phyloP scores from a whole-genome alignment of 345 rosid genomes.

The Acer saccharum region DNA sequence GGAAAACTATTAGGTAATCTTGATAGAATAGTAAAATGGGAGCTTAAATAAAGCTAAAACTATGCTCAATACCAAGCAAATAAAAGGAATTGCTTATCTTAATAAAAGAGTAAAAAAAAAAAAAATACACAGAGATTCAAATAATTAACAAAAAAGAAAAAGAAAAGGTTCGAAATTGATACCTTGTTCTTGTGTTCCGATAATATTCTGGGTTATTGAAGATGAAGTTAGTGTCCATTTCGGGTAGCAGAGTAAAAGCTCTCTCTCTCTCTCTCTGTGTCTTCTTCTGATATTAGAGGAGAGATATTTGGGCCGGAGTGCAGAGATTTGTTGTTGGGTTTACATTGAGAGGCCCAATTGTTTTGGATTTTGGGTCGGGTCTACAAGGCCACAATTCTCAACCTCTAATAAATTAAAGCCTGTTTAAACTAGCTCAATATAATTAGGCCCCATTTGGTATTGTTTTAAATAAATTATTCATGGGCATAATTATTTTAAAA shows the following conservation, averaged over 20 bases:
- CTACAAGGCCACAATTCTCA: neutral
- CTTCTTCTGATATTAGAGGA: neutral
- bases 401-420: no score
- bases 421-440: no score
- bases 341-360: neutral
- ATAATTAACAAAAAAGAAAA: no score
- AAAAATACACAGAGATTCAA: neutral
- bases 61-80: neutral
- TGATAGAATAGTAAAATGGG: neutral
- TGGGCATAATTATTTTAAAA: no score
- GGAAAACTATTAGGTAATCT: slow-evolving; percentile 1
- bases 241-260: neutral
- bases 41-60: neutral
- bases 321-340: neutral
- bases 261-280: neutral
- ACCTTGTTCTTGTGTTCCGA: neutral
- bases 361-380: neutral
- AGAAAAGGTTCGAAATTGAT: neutral
- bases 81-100: neutral
- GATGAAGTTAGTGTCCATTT: neutral
- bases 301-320: neutral
- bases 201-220: neutral
- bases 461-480: no score
- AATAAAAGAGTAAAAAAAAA: neutral
- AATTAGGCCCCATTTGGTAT: no score